Evolutionary conservation across 768 basidiomycete species (phyloP), one percentile per base, ranked within the genome.

Genomic region (Amanita thiersii): DNA sequence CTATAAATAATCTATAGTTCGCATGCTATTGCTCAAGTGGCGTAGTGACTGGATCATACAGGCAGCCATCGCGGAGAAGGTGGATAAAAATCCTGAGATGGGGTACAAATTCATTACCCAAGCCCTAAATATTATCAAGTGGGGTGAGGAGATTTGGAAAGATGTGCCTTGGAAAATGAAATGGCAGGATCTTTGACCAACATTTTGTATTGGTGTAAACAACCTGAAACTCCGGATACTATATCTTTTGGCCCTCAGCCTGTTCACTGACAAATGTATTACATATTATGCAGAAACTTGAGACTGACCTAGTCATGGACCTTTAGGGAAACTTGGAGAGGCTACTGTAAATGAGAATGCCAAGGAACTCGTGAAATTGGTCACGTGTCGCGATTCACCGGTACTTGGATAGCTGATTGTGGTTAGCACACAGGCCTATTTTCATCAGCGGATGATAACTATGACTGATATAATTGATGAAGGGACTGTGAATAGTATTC

Each of bases 181-280:
- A 66, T 10, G 72, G 73, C 3, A 53, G 51, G 7, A 62, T 75
- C 9, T 75, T 75, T 39, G 58, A 64, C 20, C 32, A 41, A 2
- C 61, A 62, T 3, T 71, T 71, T 47, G 50, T 72, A 7, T 60
- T 19, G 70, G 65, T 3, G 59, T 70, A n/a, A 63, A 57, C 31
- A 47, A 50, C 20, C 39, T 70, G 15, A 58, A 58, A 17, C 44
- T 72, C 6, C n/a, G n/a, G n/a, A n/a, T n/a, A n/a, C n/a, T n/a
- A n/a, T n/a, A n/a, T n/a, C n/a, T n/a, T n/a, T n/a, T n/a, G n/a
- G n/a, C n/a, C n/a, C n/a, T n/a, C n/a, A n/a, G n/a, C n/a, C n/a
- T n/a, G n/a, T n/a, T n/a, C n/a, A n/a, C n/a, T n/a, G n/a, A n/a
- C n/a, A n/a, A n/a, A n/a, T n/a, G n/a, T n/a, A n/a, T n/a, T n/a